Evolutionary conservation across 2,329 filamentous ascomycete species (phyloP), one percentile per base, ranked within the genome.

Genomic region (Amphichorda felina): DNA sequence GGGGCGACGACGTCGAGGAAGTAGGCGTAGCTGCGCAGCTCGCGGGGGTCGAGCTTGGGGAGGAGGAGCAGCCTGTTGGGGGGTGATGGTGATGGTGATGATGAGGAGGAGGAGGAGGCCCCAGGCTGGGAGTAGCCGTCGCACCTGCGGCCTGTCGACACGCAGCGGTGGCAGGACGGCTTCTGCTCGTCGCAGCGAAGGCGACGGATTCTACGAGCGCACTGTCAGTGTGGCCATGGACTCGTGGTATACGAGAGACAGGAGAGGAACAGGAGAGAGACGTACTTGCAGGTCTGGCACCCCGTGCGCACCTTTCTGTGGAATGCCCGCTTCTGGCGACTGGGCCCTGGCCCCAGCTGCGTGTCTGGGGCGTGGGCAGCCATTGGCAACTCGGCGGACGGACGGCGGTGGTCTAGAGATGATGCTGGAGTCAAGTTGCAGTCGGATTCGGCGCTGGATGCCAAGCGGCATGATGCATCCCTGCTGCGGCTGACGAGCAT

Each of bases 171-270:
- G 36, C 56, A 59, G 2, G 33, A 33, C 0, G 56, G 56, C 26
- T 48, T 52, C 13, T 40, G 35, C 41, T 55, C 51, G 38, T 59
- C 56, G 38, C 56, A 59, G 31, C 57, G 57, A 3, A 59, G 50
- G 16, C 54, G 53, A 1, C 55, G 55, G 30, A 60, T 55, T 26
- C 54, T 56, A 18, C 21, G 21, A 10, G 21, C 21, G 21, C 21
- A 24, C 21, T 10, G 21, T 24, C 21, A 24, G 21, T 24, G 6
- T 24, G 21, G 21, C 21, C 21, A 6, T 24, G 21, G 21, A 24
- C n/a, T n/a, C n/a, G n/a, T n/a, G n/a, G n/a, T n/a, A n/a, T n/a
- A n/a, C n/a, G n/a, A n/a, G n/a, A n/a, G n/a, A n/a, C n/a, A n/a
- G 21, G 21, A 24, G 21, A 24, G 21, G 6, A 6, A 24, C 21